Base-by-base conservation (phyloP, 352 stramenopile species). In the Aphanomyces astaci region DNA sequence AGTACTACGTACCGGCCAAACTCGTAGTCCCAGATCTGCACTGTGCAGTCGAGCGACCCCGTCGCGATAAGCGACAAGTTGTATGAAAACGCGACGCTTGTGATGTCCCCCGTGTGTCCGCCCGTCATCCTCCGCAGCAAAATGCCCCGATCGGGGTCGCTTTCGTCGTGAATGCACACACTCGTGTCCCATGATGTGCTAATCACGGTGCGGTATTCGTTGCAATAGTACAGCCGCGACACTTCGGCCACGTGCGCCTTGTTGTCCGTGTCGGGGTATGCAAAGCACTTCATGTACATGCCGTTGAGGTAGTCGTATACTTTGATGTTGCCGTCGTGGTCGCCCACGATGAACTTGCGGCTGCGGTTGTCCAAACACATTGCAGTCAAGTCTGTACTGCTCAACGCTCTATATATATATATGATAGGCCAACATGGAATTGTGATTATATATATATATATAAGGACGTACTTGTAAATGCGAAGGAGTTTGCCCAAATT, bases 291-390 rank as follows among this genome's bases (percentile, higher is more conserved):
- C 87, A 96, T 95, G 28, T 88, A 78, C 22, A 78, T 80, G 19
- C 87, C 88, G 53, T 94, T 96, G 43, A 95, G 73, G 72, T 95
- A 96, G 72, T 95, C 83, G 53, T 88, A 92, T n/a, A 90, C 81
- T 19, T 89, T 75, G 33, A 94, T 82, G 45, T 82, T 79, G 25
- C 88, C 88, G 7, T 71, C 75, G 73, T 94, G 86, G 67, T 95
- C 82, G 28, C 87, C 87, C 22, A 95, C 75, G 64, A 96, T 78
- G 64, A 96, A 84, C 73, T 96, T 96, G 63, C 88, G 80, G 72
- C 95, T 75, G 43, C 84, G 78, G 63, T 78, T 87, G 70, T 96
- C 88, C 19, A 96, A 70, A 22, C 84, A 89, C 32, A 95, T 71
- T 33, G 84, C 78, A 30, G 85, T 94, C 45, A 96, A 73, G 49